These are phyloP conservation scores for Eucalyptus erythrocorys DNA, from an alignment of 345 rosid genomes.

Conservation along the genomic window DNA sequence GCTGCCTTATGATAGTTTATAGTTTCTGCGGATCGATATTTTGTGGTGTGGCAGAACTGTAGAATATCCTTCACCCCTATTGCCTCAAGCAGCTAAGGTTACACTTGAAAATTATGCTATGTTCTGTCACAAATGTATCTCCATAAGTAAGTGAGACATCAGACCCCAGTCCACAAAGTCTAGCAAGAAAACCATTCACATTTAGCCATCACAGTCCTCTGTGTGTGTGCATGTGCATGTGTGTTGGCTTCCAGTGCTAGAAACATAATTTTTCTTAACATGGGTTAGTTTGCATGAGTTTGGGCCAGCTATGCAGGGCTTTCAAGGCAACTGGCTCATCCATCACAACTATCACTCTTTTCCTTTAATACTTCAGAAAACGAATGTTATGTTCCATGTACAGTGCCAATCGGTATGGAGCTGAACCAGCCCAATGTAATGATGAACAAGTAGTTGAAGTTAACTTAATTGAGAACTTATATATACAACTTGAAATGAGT, in stretches of 20 bases:
- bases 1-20: neutral
- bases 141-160: neutral
- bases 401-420: neutral
- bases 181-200: neutral
- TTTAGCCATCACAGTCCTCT: neutral
- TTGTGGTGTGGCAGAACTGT: neutral
- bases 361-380: neutral
- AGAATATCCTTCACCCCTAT: neutral
- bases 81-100: neutral
- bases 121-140: neutral
- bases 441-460: neutral
- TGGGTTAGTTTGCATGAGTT: neutral
- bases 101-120: neutral
- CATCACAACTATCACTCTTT: neutral
- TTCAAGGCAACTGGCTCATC: neutral
- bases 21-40: neutral
- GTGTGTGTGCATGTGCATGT: neutral
- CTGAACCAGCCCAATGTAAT: neutral
- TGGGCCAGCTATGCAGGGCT: neutral
- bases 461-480: neutral
- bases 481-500: neutral
- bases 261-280: neutral
- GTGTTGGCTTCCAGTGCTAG: neutral
- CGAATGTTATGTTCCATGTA: neutral
- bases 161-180: neutral